phyloP scores from a whole-genome alignment of 1,139 yeast genomes.

The Ogataea hybrid region DNA sequence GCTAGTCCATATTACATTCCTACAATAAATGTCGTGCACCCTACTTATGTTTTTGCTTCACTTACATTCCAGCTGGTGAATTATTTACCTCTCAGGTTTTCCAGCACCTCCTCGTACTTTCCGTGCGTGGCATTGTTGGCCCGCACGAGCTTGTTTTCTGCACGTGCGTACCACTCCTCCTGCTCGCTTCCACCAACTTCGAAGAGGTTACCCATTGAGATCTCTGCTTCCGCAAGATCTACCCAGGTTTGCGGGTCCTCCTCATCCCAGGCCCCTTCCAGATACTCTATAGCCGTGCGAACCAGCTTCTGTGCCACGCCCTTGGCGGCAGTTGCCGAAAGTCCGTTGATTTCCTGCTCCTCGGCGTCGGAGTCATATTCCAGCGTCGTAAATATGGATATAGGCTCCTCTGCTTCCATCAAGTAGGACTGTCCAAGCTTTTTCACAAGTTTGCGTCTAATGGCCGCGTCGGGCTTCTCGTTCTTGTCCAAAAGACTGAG shows the following conservation, averaged over 20 bases:
- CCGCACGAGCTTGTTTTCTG: slow-evolving; percentile 57
- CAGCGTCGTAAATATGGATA: slow-evolving; percentile 52
- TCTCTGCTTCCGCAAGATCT: slow-evolving; percentile 78
- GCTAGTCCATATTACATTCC: no score
- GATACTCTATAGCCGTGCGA: slow-evolving; percentile 53
- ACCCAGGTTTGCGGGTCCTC: slow-evolving; percentile 84
- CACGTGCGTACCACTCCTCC: slow-evolving; percentile 59
- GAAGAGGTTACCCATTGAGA: slow-evolving; percentile 71
- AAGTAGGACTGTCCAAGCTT: slow-evolving; percentile 61
- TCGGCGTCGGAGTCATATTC: slow-evolving; percentile 57
- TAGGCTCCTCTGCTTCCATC: slow-evolving; percentile 62
- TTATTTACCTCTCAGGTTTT: slow-evolving; percentile 36
- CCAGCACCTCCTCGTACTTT: slow-evolving; percentile 59
- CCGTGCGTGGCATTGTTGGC: slow-evolving; percentile 81
- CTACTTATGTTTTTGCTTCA: neutral
- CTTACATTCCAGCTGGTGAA: neutral
- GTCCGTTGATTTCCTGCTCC: slow-evolving; percentile 31
- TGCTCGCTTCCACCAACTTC: slow-evolving; percentile 66
- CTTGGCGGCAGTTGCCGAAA: slow-evolving; percentile 43
- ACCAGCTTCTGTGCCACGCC: slow-evolving; percentile 49
- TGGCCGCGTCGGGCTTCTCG: slow-evolving; percentile 17
- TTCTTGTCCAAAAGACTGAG: slow-evolving; percentile 36
- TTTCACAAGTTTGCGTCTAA: slow-evolving; percentile 30
- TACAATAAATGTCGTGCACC: neutral
- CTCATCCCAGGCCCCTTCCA: slow-evolving; percentile 59